Evolutionary conservation across 306 rosid species (phyloP).

Genomic region (Cercis canadensis): DNA sequence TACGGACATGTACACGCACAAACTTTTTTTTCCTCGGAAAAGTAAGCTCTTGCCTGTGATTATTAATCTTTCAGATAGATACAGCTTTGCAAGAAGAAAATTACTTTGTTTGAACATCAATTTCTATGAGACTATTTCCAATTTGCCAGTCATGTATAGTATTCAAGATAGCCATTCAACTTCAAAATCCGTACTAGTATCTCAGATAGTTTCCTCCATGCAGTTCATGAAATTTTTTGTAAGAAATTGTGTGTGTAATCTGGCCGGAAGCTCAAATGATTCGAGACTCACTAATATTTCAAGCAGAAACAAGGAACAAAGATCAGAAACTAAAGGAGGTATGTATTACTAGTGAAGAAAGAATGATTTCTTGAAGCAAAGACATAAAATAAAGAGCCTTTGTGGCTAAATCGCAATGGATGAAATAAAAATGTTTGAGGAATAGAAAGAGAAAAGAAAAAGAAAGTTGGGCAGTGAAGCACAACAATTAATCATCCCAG

Average conservation of each 20-base stretch:
- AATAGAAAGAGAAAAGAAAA: background rate
- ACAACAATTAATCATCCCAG: constrained; percentile 53
- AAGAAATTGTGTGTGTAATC: no score
- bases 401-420: constrained; percentile 28
- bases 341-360: constrained; percentile 21
- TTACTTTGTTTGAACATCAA: no score
- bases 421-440: no score
- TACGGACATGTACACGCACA: no score
- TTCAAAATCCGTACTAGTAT: constrained; percentile 3
- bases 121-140: no score
- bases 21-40: no score
- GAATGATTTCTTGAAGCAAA: constrained; percentile 38
- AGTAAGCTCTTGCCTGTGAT: no score
- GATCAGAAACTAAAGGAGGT: background rate
- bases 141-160: no score
- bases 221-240: no score
- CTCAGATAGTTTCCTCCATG: background rate
- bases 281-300: constrained; percentile 11
- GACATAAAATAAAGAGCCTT: constrained; percentile 4
- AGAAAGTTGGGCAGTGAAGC: constrained; percentile 21
- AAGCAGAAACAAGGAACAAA: constrained; percentile 1
- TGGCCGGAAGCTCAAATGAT: constrained; percentile 32
- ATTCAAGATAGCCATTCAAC: background rate
- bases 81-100: no score
- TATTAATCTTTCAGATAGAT: no score